Conservation (phyloP, 2,329 filamentous ascomycete genomes). For the Sordariomycetes sp. region DNA sequence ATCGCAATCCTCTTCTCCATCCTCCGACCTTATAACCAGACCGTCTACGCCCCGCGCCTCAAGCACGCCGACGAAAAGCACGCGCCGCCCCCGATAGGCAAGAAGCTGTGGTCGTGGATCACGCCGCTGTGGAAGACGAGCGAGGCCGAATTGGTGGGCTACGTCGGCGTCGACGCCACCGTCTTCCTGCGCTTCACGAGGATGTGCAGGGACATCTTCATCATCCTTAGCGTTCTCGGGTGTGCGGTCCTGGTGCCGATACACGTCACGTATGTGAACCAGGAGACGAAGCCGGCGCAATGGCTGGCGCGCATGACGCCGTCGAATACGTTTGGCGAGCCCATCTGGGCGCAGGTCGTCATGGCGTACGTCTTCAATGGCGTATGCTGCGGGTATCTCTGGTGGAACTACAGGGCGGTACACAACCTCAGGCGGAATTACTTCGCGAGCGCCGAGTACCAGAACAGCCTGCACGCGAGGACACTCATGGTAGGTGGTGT, state of each 20-base stretch:
- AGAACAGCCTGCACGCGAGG: constrained; percentile 69
- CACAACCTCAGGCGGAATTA: constrained; percentile 59
- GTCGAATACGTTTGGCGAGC: constrained; percentile 32
- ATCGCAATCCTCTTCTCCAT: constrained; percentile 77
- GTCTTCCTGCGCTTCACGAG: constrained; percentile 78
- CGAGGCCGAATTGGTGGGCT: constrained; percentile 65
- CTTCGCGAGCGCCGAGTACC: constrained; percentile 78
- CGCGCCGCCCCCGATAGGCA: constrained; percentile 74
- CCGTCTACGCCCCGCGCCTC: constrained; percentile 88
- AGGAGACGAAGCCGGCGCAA: constrained; percentile 18
- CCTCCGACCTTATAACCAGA: constrained; percentile 77
- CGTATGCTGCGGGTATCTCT: constrained; percentile 70
- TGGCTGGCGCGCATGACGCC: constrained; percentile 51
- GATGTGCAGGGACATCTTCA: constrained; percentile 89
- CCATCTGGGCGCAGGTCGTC: constrained; percentile 46
- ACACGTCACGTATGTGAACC: constrained; percentile 39
- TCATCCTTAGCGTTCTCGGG: constrained; percentile 57
- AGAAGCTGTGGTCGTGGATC: constrained; percentile 81
- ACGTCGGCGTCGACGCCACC: constrained; percentile 81
- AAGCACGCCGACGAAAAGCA: constrained; percentile 88
- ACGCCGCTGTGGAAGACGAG: constrained; percentile 63
- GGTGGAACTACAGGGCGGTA: constrained; percentile 78
- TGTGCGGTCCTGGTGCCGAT: constrained; percentile 70
- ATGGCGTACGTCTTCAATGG: constrained; percentile 55
- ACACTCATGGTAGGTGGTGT: constrained; percentile 43